Base-by-base conservation (phyloP, 441 rosid species). In the Adansonia gregorii region DNA sequence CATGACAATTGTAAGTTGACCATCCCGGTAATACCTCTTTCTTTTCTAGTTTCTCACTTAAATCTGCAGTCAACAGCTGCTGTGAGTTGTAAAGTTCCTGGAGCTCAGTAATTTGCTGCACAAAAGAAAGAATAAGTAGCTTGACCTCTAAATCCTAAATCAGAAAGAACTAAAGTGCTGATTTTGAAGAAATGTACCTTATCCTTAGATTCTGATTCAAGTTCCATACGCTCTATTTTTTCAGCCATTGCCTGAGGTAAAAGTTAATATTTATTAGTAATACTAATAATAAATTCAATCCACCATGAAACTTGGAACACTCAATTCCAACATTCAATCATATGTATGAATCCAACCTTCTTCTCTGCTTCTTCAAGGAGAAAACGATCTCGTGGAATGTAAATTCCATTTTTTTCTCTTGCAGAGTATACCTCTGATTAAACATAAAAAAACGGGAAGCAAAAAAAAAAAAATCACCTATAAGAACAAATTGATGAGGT, bases 391-490 rank as follows among this genome's bases (percentile, higher is more conserved):
- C 94, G 85, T 61, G 99, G 98, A 79, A 96, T 94, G 76, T 93
- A 96, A 60, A 96, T 92, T 65, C 99, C 99, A 83, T 96, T 96
- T 83, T 94, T 96, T 87, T 96, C 99, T 86, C 98, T 94, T 74
- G 98, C 92, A 77, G 98, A 95, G 84, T 92, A 96, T 67, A 94
- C 99, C 96, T 96, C 98, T 97, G 78, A 69, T 83, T 35, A 12
- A 52, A 4, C 43, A 46, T 22, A 74, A 20, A 45, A 78, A 60
- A 55, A 27, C 2, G 31, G 49, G 78, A 39, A 39, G n/a, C n/a
- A n/a, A n/a, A n/a, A 5, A 9, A 49, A 35, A n/a, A 75, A 31
- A 2, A 0, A 56, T 43, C 11, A 68, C 19, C 9, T 55, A 17
- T 41, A 72, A 72, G 65, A 72, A 54, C 52, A 11, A 3, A 56